Evolutionary conservation across 2,329 filamentous ascomycete species (phyloP).

Genomic region (Cordyceps farinosa): DNA sequence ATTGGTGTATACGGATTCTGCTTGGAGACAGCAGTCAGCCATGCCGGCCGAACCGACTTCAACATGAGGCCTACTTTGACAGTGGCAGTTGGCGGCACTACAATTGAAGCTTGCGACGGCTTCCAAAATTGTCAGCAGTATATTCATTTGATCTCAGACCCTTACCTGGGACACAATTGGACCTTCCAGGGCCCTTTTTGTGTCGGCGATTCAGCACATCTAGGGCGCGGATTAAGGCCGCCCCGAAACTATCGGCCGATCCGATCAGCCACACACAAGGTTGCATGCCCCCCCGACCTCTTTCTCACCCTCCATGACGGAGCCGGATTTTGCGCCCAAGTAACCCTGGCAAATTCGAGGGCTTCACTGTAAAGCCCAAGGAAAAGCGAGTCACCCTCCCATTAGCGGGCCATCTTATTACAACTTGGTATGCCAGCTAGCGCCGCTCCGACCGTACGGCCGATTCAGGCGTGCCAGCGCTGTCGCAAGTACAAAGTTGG

Average conservation of each 20-base stretch:
- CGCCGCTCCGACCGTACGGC: background rate
- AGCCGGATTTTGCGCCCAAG: background rate
- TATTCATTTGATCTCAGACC: too few relatives aligned
- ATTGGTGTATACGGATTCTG: too few relatives aligned
- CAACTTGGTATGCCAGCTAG: background rate
- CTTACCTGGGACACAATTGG: background rate
- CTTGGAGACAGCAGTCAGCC: too few relatives aligned
- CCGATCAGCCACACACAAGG: slow-evolving; percentile 5
- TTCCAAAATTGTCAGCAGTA: too few relatives aligned
- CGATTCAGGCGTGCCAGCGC: slow-evolving; percentile 14
- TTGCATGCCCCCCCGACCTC: background rate
- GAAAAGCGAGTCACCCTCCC: background rate
- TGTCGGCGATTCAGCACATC: too few relatives aligned
- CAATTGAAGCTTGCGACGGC: too few relatives aligned
- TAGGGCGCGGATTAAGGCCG: background rate
- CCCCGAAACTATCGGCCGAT: slow-evolving; percentile 12
- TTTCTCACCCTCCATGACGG: background rate
- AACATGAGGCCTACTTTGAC: background rate
- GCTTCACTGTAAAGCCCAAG: background rate
- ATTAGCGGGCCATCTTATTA: background rate
- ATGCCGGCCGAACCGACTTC: too few relatives aligned
- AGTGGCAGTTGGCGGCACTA: background rate
- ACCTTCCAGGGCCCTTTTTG: background rate
- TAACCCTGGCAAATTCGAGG: background rate
- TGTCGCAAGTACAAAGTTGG: slow-evolving; percentile 17